Evolutionary conservation across 306 rosid species (phyloP).

Genomic region (Trichosanthes cucumerina): DNA sequence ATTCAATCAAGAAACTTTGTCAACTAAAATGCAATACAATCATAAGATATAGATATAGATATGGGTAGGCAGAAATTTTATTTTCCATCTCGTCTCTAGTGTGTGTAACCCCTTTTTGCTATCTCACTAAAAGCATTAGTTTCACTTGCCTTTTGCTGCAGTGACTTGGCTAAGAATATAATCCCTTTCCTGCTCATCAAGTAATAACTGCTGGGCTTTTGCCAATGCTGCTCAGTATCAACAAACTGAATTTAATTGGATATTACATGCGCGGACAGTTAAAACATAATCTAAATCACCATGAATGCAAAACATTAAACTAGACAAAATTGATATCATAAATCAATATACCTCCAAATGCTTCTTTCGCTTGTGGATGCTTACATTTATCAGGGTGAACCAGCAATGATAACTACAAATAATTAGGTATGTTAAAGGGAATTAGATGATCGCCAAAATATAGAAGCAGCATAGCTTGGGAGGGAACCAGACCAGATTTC

Average conservation of each 20-base stretch:
- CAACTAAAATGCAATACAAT: background rate
- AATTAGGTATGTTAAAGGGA: constrained; percentile 8
- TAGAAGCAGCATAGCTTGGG: background rate
- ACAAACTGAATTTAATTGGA: constrained; percentile 13
- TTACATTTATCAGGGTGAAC: constrained; percentile 99
- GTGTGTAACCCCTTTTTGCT: background rate
- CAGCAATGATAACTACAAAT: constrained; percentile 67
- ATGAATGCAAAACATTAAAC: background rate
- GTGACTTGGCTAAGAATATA: constrained; percentile 75
- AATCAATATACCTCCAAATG: constrained; percentile 67
- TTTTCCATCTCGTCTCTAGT: background rate
- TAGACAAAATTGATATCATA: constrained; percentile 2
- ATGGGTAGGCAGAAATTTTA: background rate
- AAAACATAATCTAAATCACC: background rate
- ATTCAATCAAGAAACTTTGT: background rate
- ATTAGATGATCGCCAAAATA: background rate
- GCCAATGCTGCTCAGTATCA: constrained; percentile 68
- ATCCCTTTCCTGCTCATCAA: constrained; percentile 89
- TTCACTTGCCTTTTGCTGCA: constrained; percentile 82
- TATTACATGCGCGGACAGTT: background rate
- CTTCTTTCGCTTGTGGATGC: constrained; percentile 97
- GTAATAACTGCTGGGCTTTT: constrained; percentile 86
- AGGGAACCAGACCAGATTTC: constrained; percentile 9
- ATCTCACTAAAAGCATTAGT: constrained; percentile 9
- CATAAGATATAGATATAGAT: background rate